These are phyloP conservation scores for Hypericum androsaemum DNA, from an alignment of 345 rosid species.

Conservation along the genomic window DNA sequence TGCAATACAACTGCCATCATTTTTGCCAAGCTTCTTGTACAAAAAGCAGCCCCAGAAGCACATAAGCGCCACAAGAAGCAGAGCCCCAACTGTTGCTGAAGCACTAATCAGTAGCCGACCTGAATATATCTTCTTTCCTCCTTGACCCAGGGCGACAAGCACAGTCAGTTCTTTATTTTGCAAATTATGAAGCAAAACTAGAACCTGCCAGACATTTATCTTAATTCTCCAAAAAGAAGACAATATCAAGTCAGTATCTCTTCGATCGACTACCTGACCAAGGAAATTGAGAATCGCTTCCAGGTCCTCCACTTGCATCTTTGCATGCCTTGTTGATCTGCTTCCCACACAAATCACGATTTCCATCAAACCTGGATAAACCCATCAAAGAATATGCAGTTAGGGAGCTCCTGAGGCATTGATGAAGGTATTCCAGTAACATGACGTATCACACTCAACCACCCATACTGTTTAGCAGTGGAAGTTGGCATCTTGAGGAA, in stretches of 20 bases:
- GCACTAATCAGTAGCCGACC: conserved; percentile 81
- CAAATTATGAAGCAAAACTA: neutral
- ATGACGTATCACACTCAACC: neutral
- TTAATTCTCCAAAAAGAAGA: conserved; percentile 7
- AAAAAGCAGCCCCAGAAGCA: conserved; percentile 99
- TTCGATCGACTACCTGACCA: conserved; percentile 37
- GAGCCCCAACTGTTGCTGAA: conserved; percentile 88
- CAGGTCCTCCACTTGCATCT: conserved; percentile 38
- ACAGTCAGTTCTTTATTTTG: conserved; percentile 5
- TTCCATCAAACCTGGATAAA: conserved; percentile 64
- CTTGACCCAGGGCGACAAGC: conserved; percentile 57
- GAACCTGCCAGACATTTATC: neutral
- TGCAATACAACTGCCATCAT: conserved; percentile 58
- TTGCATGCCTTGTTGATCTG: conserved; percentile 58
- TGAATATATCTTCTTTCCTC: conserved; percentile 52
- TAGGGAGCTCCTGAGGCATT: conserved; percentile 1
- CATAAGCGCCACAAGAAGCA: conserved; percentile 97
- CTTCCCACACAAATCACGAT: conserved; percentile 72
- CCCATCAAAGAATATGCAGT: conserved; percentile 8
- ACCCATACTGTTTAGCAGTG: neutral
- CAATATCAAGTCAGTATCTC: neutral
- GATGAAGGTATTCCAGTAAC: neutral
- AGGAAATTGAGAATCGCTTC: conserved; percentile 31
- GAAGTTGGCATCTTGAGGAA: no score
- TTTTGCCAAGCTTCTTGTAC: conserved; percentile 89